These are phyloP conservation scores for Vitis hybrid DNA, from an alignment of 177 flowering plant genomes.

Conservation along the genomic window DNA sequence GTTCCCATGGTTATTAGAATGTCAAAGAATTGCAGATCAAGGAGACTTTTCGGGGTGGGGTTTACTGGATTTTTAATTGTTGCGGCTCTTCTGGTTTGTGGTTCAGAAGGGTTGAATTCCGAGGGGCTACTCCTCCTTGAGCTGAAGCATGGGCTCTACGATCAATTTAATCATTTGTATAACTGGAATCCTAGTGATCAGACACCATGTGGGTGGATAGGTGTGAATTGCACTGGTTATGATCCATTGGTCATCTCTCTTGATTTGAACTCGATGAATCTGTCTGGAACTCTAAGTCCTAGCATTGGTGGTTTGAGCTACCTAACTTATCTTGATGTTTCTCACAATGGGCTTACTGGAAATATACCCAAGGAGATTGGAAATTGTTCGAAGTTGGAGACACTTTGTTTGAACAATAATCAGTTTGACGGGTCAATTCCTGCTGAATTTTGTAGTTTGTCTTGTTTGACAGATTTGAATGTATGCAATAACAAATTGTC, in stretches of 20 bases:
- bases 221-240: slow-evolving; percentile 62
- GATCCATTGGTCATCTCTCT: slow-evolving; percentile 57
- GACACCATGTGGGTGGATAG: slow-evolving; percentile 79
- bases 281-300: slow-evolving; percentile 64
- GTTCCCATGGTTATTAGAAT: slow-evolving; percentile 21
- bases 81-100: slow-evolving; percentile 26
- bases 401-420: slow-evolving; percentile 57
- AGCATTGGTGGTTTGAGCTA: slow-evolving; percentile 52
- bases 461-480: slow-evolving; percentile 38
- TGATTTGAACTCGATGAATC: slow-evolving; percentile 53
- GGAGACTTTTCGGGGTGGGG: slow-evolving; percentile 28
- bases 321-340: slow-evolving; percentile 49
- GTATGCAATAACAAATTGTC: slow-evolving; percentile 70
- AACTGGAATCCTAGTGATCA: slow-evolving; percentile 62
- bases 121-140: slow-evolving; percentile 70
- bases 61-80: slow-evolving; percentile 24
- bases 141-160: slow-evolving; percentile 55
- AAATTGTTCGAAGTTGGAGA: slow-evolving; percentile 49
- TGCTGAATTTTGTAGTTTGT: slow-evolving; percentile 45
- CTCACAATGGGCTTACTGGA: slow-evolving; percentile 52
- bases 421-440: slow-evolving; percentile 64
- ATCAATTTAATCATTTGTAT: slow-evolving; percentile 38
- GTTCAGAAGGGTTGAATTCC: slow-evolving; percentile 48
- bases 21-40: slow-evolving; percentile 20
- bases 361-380: slow-evolving; percentile 67